A percentile compares a stretch with the other conserved stretches of the same genome.
Evolutionary conservation across 306 rosid species (phyloP).

Genomic region (Parietaria judaica): DNA sequence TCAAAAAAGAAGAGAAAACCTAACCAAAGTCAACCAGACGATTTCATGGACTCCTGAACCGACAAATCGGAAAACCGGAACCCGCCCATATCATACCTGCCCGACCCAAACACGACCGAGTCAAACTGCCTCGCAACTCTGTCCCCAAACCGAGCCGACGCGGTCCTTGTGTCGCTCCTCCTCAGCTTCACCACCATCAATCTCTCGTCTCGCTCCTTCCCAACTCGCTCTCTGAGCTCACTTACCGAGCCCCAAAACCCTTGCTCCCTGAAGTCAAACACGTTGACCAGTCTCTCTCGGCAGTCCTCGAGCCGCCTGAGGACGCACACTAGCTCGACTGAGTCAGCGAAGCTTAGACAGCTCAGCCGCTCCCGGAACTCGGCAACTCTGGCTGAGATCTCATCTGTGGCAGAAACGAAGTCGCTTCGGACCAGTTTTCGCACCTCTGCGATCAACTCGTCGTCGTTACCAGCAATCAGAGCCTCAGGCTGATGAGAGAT

Average conservation of each 20-base stretch:
- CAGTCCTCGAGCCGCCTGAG: slow-evolving; percentile 58
- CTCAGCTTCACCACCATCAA: slow-evolving; percentile 13
- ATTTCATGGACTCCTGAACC: background rate
- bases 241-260: slow-evolving; percentile 43
- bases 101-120: slow-evolving; percentile 39
- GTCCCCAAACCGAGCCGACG: slow-evolving; percentile 46
- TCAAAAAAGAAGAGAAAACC: background rate
- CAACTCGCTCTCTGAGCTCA: slow-evolving; percentile 32
- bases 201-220: slow-evolving; percentile 21
- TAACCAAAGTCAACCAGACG: too few relatives aligned
- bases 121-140: slow-evolving; percentile 21
- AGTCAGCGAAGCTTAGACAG: slow-evolving; percentile 51
- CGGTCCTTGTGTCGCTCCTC: slow-evolving; percentile 14
- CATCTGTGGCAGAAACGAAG: slow-evolving; percentile 22
- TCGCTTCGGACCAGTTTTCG: slow-evolving; percentile 39
- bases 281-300: slow-evolving; percentile 25
- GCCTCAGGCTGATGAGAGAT: slow-evolving; percentile 38
- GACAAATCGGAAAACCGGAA: background rate
- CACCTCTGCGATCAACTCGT: slow-evolving; percentile 42
- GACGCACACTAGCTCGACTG: slow-evolving; percentile 49
- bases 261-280: slow-evolving; percentile 9
- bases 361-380: slow-evolving; percentile 55
- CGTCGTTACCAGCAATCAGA: slow-evolving; percentile 6
- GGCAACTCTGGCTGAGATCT: slow-evolving; percentile 26
- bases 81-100: slow-evolving; percentile 24